Percentiles rank a stretch among this genome's conserved stretches.
Evolutionary conservation across 306 rosid species (phyloP).

Genomic region (Cicer pinnatifidum): DNA sequence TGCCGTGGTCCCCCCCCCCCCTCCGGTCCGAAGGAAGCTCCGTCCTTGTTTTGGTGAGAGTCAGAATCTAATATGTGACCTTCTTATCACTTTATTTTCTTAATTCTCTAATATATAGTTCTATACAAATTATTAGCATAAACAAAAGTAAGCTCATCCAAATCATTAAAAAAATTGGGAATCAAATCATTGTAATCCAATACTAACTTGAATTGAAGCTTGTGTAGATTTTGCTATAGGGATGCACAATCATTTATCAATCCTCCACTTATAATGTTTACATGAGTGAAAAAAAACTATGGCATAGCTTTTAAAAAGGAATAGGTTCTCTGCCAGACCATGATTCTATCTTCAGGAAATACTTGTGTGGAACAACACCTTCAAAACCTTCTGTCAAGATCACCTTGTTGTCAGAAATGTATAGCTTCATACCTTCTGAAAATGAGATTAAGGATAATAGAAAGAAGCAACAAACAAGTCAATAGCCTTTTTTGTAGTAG

Average conservation of each 20-base stretch:
- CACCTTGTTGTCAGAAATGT: constrained; percentile 89
- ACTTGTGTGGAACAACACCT: constrained; percentile 74
- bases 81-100: no score
- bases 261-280: background rate
- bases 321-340: constrained; percentile 73
- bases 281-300: background rate
- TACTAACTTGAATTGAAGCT: constrained; percentile 10
- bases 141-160: no score
- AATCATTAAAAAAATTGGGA: background rate
- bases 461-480: background rate
- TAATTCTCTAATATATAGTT: no score
- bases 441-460: constrained; percentile 21
- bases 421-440: constrained; percentile 90
- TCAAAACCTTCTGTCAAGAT: constrained; percentile 85
- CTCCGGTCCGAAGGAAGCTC: no score
- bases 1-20: no score
- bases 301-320: constrained; percentile 47
- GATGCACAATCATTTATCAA: constrained; percentile 26
- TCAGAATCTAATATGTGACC: no score
- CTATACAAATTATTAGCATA: no score
- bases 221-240: background rate
- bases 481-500: constrained; percentile 6
- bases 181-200: background rate
- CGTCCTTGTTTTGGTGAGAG: no score
- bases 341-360: constrained; percentile 76